phyloP scores from a whole-genome alignment of 208 protist genomes.

The Angomonas deanei region DNA sequence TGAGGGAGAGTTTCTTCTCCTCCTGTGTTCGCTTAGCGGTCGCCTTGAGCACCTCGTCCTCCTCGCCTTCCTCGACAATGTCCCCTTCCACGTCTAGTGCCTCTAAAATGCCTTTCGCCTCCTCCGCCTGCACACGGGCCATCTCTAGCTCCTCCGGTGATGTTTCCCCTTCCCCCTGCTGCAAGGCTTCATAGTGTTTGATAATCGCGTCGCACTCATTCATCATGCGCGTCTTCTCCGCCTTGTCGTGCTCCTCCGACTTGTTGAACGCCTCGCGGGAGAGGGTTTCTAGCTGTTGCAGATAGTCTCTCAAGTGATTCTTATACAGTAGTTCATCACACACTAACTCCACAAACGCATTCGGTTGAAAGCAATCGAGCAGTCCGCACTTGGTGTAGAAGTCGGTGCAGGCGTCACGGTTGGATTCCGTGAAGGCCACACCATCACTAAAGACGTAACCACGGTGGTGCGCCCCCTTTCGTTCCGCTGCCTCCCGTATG shows the following conservation, averaged over 20 bases:
- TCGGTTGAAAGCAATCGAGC: conserved; percentile 30
- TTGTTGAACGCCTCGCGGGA: conserved; percentile 7
- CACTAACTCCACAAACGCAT: conserved; percentile 51
- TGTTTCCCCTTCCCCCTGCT: conserved; percentile 17
- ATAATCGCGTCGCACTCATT: conserved; percentile 22
- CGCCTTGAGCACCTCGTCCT: conserved; percentile 1
- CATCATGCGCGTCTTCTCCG: conserved; percentile 29
- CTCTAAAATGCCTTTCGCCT: conserved; percentile 35
- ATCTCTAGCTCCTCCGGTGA: conserved; percentile 33
- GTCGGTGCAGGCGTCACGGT: conserved; percentile 1
- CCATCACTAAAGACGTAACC: conserved; percentile 85
- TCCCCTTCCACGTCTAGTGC: conserved; percentile 19
- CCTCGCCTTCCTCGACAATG: background rate
- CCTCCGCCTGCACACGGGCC: conserved; percentile 22
- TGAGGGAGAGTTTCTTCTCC: background rate
- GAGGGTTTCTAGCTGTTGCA: background rate
- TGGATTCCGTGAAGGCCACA: conserved; percentile 12
- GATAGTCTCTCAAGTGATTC: conserved; percentile 9
- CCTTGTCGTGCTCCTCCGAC: conserved; percentile 10
- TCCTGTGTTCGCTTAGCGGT: background rate
- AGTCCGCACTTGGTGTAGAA: conserved; percentile 40
- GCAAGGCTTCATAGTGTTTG: conserved; percentile 20
- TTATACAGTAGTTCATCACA: conserved; percentile 33
- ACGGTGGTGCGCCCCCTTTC: conserved; percentile 27
- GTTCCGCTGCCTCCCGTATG: conserved; percentile 31